These are phyloP conservation scores for Ichthyophthirius multifiliis DNA, from an alignment of 169 alveolate species.

Conservation along the genomic window DNA sequence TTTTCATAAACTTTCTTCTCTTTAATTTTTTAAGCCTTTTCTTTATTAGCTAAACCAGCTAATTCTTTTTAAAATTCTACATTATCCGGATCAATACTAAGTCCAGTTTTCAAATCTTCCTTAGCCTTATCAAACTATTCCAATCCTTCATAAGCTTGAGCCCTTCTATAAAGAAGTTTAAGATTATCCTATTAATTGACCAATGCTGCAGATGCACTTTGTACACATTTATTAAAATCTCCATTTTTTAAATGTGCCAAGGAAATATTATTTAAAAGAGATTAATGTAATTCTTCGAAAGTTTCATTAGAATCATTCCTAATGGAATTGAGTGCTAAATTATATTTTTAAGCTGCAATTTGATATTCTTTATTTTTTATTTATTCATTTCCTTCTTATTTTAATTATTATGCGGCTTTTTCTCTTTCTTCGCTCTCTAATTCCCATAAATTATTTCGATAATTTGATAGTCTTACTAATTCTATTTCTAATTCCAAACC, in stretches of 20 bases:
- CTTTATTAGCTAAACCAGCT: not conserved
- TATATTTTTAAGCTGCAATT: not conserved
- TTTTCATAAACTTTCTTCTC: not conserved
- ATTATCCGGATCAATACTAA: not conserved
- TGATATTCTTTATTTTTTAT: conserved; percentile 2
- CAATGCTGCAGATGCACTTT: not conserved
- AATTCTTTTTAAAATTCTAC: not conserved
- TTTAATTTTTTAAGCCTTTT: not conserved
- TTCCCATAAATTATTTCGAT: conserved; percentile 3
- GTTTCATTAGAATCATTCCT: not conserved
- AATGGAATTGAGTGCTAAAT: not conserved
- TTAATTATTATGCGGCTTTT: not conserved
- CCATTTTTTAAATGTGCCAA: not conserved
- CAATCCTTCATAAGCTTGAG: not conserved
- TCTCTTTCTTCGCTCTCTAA: not conserved
- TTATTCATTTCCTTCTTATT: not conserved
- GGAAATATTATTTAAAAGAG: not conserved
- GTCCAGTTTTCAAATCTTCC: not conserved
- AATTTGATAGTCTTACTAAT: not conserved
- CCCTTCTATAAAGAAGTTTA: not conserved
- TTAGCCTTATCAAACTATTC: not conserved
- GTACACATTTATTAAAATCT: not conserved
- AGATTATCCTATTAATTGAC: not conserved
- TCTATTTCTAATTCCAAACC: conserved; percentile 1
- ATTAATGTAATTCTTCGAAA: not conserved